Percentiles rank a stretch among this genome's conserved stretches.
phyloP scores from a whole-genome alignment of 2,329 filamentous ascomycete genomes.

The Aspergillus terreus region DNA sequence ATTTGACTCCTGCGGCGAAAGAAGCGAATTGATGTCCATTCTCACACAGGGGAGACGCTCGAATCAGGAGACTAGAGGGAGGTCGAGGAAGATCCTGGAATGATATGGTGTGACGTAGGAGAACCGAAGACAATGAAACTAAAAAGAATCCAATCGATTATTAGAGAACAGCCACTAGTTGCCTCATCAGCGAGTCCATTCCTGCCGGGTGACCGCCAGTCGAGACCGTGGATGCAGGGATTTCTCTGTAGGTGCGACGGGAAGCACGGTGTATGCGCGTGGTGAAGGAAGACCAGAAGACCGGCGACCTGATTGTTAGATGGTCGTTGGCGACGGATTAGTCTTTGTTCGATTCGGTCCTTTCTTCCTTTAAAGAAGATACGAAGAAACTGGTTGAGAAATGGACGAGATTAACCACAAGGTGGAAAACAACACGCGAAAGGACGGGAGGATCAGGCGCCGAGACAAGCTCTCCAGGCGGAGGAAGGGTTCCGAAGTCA shows the following conservation, averaged over 20 bases:
- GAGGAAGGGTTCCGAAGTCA: background rate
- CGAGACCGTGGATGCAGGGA: conserved; percentile 11
- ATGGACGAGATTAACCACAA: background rate
- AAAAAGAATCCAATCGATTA: conserved; percentile 4
- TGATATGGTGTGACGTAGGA: conserved; percentile 11
- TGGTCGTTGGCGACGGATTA: no score
- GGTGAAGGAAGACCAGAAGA: no score
- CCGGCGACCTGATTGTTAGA: no score
- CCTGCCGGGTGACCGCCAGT: conserved; percentile 28
- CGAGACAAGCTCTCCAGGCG: background rate
- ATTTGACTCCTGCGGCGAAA: conserved; percentile 43
- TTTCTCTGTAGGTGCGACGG: background rate
- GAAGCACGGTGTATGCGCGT: no score
- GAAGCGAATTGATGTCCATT: conserved; percentile 47
- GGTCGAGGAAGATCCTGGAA: conserved; percentile 12
- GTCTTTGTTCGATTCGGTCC: no score
- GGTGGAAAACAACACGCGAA: background rate
- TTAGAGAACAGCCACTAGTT: conserved; percentile 26
- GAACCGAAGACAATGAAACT: background rate
- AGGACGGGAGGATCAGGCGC: background rate
- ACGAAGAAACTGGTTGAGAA: background rate
- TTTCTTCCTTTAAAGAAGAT: no score
- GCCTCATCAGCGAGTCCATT: conserved; percentile 35
- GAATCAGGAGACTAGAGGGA: conserved; percentile 11
- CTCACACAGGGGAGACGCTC: conserved; percentile 11